Percentiles rank a stretch among this genome's conserved stretches.
These are phyloP conservation scores for Parafenestella ontariensis DNA, from an alignment of 2,329 filamentous ascomycete species.

Conservation along the genomic window DNA sequence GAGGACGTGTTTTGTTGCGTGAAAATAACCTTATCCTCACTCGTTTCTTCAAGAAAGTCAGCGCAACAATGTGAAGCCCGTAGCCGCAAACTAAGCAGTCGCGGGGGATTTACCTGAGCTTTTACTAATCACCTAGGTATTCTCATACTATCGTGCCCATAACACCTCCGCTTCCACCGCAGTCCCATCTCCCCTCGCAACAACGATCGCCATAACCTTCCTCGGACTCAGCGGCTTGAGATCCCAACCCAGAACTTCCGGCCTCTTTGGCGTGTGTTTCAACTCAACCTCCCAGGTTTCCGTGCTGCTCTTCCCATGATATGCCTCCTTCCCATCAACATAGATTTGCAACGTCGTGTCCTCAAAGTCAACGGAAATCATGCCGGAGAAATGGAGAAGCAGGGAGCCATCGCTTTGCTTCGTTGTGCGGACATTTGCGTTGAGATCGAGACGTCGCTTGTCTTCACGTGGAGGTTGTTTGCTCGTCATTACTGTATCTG, in stretches of 20 bases:
- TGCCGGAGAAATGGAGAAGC: constrained; percentile 1
- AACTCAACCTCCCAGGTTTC: constrained; percentile 16
- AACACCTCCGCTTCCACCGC: constrained; percentile 11
- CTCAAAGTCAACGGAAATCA: background rate
- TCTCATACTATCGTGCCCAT: constrained; percentile 8
- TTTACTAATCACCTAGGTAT: no score
- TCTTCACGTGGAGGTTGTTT: background rate
- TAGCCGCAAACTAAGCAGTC: no score
- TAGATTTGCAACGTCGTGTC: constrained; percentile 20
- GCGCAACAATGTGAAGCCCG: no score
- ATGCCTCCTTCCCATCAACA: constrained; percentile 22
- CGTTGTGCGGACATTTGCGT: background rate
- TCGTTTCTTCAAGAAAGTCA: no score
- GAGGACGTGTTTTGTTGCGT: no score
- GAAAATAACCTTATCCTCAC: no score
- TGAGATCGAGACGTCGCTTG: background rate
- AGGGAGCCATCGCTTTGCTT: background rate
- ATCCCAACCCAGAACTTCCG: constrained; percentile 32
- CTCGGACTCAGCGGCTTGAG: constrained; percentile 25
- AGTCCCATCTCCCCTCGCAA: constrained; percentile 11
- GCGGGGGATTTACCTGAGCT: no score
- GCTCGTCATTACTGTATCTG: constrained; percentile 12
- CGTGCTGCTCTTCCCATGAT: background rate
- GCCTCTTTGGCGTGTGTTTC: constrained; percentile 7
- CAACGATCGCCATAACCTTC: constrained; percentile 29